Conservation (phyloP, 331 rosid species). For the Quercus phellos region DNA sequence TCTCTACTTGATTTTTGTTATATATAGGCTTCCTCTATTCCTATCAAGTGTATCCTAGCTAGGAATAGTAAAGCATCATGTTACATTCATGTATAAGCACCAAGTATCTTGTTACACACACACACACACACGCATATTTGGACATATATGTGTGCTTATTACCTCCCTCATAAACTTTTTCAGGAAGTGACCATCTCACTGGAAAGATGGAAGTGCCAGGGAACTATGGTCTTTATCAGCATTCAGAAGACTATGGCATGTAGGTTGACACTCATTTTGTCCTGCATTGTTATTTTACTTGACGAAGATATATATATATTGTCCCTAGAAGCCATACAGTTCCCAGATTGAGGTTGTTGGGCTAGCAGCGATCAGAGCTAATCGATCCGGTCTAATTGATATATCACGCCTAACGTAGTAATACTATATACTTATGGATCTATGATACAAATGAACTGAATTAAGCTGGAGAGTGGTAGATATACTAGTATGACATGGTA, state of each 20-base stretch:
- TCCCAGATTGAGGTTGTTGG: background rate
- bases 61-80: background rate
- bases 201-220: slow-evolving; percentile 51
- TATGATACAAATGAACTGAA: background rate
- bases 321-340: background rate
- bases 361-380: background rate
- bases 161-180: background rate
- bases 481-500: slow-evolving; percentile 16
- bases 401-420: background rate
- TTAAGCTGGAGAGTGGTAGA: slow-evolving; percentile 16
- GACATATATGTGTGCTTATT: background rate
- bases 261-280: slow-evolving; percentile 21
- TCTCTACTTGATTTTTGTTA: background rate
- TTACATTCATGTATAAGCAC: background rate
- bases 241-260: slow-evolving; percentile 40
- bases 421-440: background rate
- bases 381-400: background rate
- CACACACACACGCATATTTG: background rate
- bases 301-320: background rate
- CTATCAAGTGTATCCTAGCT: background rate
- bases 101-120: background rate
- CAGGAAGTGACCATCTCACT: slow-evolving; percentile 43
- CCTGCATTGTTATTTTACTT: background rate
- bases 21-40: background rate
- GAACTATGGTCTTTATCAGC: slow-evolving; percentile 35